phyloP scores from a whole-genome alignment of 345 rosid genomes.

The Cardamine resedifolia region DNA sequence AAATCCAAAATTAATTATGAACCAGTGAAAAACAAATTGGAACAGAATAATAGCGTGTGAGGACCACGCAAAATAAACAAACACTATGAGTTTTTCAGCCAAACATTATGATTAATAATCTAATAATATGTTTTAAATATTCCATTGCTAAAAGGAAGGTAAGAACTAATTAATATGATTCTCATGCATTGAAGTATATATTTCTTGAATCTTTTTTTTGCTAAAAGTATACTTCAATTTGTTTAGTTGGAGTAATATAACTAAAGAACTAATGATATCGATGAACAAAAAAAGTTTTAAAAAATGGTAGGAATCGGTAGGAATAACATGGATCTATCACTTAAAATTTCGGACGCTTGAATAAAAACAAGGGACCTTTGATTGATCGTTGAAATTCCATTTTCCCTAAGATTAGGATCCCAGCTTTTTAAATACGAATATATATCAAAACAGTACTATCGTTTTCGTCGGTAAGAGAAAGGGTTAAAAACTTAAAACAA shows the following conservation, averaged over 20 bases:
- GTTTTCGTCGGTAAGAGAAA: neutral
- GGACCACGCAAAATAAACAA: constrained; percentile 27
- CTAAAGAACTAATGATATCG: neutral
- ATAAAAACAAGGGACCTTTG: too few relatives aligned
- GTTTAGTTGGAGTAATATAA: neutral
- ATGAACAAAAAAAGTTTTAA: neutral
- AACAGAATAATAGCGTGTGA: constrained; percentile 23
- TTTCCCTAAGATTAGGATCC: too few relatives aligned
- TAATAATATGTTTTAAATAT: constrained; percentile 3
- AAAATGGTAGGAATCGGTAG: neutral
- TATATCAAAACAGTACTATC: neutral
- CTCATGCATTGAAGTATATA: neutral
- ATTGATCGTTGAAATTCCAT: too few relatives aligned
- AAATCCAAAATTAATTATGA: neutral
- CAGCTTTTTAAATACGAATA: neutral
- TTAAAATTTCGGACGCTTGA: neutral
- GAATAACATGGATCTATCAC: neutral
- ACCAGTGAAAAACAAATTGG: neutral
- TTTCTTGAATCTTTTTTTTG: neutral
- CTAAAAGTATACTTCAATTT: neutral
- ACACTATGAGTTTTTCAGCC: neutral
- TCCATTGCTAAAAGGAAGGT: neutral
- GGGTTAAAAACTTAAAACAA: neutral
- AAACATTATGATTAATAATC: constrained; percentile 18
- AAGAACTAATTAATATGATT: neutral